Evolutionary conservation across 352 stramenopile genomes (phyloP).

Genomic region (Phytopythium oedochilum): DNA sequence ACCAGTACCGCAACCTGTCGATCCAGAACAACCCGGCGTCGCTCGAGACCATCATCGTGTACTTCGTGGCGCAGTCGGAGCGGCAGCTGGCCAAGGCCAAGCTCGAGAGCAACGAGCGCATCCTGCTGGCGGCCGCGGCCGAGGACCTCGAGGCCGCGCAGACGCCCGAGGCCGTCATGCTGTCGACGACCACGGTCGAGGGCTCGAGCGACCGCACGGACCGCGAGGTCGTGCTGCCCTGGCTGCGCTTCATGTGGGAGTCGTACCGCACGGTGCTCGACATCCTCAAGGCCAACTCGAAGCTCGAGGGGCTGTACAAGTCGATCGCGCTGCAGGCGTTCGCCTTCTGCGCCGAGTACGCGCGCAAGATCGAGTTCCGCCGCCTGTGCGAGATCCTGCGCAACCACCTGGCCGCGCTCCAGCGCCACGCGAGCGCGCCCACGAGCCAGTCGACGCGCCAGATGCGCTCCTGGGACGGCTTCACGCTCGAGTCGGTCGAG

Average conservation of each 20-base stretch:
- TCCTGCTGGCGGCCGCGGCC: conserved; percentile 71
- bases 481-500: conserved; percentile 94
- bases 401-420: conserved; percentile 93
- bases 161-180: conserved; percentile 93
- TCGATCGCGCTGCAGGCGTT: conserved; percentile 75
- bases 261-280: conserved; percentile 97
- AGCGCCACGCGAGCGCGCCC: conserved; percentile 86
- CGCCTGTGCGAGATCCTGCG: conserved; percentile 97
- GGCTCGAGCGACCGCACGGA: conserved; percentile 94
- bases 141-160: conserved; percentile 92
- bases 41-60: conserved; percentile 93
- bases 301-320: conserved; percentile 84
- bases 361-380: conserved; percentile 94
- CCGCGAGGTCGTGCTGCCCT: conserved; percentile 90
- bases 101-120: conserved; percentile 84
- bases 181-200: conserved; percentile 96
- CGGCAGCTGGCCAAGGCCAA: conserved; percentile 85
- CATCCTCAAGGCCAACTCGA: conserved; percentile 96
- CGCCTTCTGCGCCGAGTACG: conserved; percentile 83
- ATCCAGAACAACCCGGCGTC: conserved; percentile 94
- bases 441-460: conserved; percentile 73
- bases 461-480: conserved; percentile 96
- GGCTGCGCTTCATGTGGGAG: conserved; percentile 97
- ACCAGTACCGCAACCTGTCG: conserved; percentile 97
- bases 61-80: conserved; percentile 89